A percentile compares a stretch with the other conserved stretches of the same genome.
These are phyloP conservation scores for Jackrogersella multiformis DNA, from an alignment of 495 filamentous ascomycete genomes.

Conservation along the genomic window DNA sequence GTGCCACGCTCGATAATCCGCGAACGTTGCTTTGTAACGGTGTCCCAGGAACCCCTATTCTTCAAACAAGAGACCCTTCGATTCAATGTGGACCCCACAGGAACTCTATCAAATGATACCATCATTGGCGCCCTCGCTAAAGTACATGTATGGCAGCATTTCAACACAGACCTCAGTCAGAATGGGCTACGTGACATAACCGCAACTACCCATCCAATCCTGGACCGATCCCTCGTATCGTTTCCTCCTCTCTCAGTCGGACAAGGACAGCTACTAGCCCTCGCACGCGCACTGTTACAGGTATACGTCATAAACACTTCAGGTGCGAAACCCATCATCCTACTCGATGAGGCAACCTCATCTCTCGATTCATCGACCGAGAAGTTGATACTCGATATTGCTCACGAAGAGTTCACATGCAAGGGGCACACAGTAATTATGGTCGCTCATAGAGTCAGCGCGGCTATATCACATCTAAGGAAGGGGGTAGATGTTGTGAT, in stretches of 20 bases:
- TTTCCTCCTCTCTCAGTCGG: slow-evolving; percentile 45
- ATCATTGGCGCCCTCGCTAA: slow-evolving; percentile 51
- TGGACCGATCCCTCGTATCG: slow-evolving; percentile 32
- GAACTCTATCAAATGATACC: slow-evolving; percentile 47
- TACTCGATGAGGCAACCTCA: slow-evolving; percentile 86
- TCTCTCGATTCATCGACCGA: slow-evolving; percentile 83
- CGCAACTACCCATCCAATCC: slow-evolving; percentile 14
- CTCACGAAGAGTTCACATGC: slow-evolving; percentile 62
- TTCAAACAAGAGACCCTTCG: slow-evolving; percentile 55
- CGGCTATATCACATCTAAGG: slow-evolving; percentile 50
- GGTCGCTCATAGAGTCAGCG: slow-evolving; percentile 70
- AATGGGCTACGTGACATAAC: not conserved
- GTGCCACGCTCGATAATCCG: slow-evolving; percentile 49
- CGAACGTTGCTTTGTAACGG: slow-evolving; percentile 46
- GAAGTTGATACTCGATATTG: slow-evolving; percentile 74
- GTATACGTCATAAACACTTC: slow-evolving; percentile 8
- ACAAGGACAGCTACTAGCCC: slow-evolving; percentile 33
- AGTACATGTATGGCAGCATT: slow-evolving; percentile 41
- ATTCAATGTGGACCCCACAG: slow-evolving; percentile 59
- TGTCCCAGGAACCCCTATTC: slow-evolving; percentile 62
- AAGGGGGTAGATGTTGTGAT: slow-evolving; percentile 44
- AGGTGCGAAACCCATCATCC: slow-evolving; percentile 62
- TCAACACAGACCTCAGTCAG: slow-evolving; percentile 34
- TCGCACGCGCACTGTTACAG: slow-evolving; percentile 24
- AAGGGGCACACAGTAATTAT: slow-evolving; percentile 66